Evolutionary conservation across 192 early-diverging fungal genomes (phyloP), one percentile per base, ranked within the genome.

Genomic region (Gonapodya sp.): DNA sequence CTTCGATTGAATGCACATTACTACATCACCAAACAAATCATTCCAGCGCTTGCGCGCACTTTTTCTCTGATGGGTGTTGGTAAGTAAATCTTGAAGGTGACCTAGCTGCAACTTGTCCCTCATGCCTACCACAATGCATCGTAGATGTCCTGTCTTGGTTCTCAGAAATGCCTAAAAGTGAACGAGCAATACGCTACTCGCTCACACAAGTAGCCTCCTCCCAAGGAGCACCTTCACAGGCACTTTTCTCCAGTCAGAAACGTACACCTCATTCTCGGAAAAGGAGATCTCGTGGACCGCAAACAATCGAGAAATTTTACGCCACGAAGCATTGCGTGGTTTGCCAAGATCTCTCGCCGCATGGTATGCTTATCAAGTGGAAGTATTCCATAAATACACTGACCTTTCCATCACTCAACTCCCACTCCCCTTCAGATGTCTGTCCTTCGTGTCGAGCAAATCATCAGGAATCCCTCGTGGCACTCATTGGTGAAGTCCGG

Each of bases 11-110:
- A 98, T 83, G 91, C 89, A 1, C 88, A 88, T 35, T 97, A 96
- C 81, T 98, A 98, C 81, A 93, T 98, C 73, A 85, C 86, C 0
- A 94, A 94, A 83, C 94, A 95, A 86, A 89, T 96, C 8, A 91
- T 95, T 34, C 95, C 95, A 0, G 89, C 94, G 0, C 85, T 98
- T 14, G 85, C 90, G 36, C 83, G 96, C 24, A 84, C 96, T 8
- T 93, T 98, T 72, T 92, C 92, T 31, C 85, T 96, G 0, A 86
- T 95, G 0, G 96, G 95, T 35, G 91, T 89, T 1, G 89, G 92
- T 85, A 83, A 84, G 37, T 77, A 64, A 30, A 1, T 78, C 14
- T 31, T 2, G 1, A 16, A 1, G 78, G 75, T 31, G 75, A 82
- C 35, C 78, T 73, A 75, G 79, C 46, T 0, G 14, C 31, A 8